Conservation (phyloP, 352 stramenopile genomes). For the Phytophthora pluvialis region DNA sequence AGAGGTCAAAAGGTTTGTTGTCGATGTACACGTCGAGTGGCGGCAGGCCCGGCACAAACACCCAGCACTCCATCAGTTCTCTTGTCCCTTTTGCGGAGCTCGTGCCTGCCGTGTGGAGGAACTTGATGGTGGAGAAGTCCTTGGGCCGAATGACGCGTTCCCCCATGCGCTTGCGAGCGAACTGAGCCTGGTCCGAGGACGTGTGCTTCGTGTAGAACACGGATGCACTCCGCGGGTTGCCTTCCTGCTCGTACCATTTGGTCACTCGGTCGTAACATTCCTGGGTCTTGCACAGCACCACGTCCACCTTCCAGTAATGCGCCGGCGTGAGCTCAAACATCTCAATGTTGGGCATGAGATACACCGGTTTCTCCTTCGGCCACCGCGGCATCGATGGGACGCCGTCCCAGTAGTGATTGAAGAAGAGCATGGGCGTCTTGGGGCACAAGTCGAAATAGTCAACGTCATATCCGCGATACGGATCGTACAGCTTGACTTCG, state of each 20-base stretch:
- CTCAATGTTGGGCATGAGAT: constrained; percentile 60
- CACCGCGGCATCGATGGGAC: constrained; percentile 21
- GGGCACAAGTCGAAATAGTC: constrained; percentile 70
- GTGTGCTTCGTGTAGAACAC: constrained; percentile 68
- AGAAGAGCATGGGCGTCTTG: constrained; percentile 54
- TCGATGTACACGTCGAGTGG: constrained; percentile 47
- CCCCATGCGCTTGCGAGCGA: constrained; percentile 27
- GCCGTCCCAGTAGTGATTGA: constrained; percentile 66
- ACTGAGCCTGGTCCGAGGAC: constrained; percentile 42
- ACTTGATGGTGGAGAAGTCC: constrained; percentile 48
- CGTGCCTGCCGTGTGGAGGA: constrained; percentile 59
- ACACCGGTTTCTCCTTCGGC: constrained; percentile 49
- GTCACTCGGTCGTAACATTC: constrained; percentile 49
- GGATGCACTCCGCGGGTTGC: constrained; percentile 33
- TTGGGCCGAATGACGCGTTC: constrained; percentile 29
- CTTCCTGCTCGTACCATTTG: constrained; percentile 56
- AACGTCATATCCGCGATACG: constrained; percentile 19
- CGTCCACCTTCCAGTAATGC: constrained; percentile 59
- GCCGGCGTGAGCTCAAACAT: constrained; percentile 57
- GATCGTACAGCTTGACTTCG: constrained; percentile 33
- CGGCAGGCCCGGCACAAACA: constrained; percentile 46
- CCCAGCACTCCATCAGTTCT: constrained; percentile 63
- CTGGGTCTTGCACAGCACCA: constrained; percentile 67
- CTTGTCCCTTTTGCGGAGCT: constrained; percentile 60
- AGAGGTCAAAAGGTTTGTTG: constrained; percentile 21